Evolutionary conservation across 1,139 yeast species (phyloP), one percentile per base, ranked within the genome.

Genomic region (Kazachstania sp.): DNA sequence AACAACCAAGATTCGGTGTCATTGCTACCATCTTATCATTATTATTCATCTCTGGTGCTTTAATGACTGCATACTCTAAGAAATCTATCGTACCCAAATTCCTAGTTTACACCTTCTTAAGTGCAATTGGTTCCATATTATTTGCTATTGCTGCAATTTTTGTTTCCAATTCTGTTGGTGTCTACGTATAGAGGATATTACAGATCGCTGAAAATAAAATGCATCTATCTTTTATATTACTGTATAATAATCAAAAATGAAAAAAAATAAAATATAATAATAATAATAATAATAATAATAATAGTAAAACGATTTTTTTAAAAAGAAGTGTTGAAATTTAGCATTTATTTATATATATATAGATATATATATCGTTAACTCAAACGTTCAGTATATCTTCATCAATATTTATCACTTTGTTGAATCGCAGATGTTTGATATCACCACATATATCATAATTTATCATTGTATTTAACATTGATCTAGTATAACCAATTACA

Each of bases 131-230:
- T 6, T 56, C 65, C 39, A 23, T 59, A 13, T 55, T 63, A 45
- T 45, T 53, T 38, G 65, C 63, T 11, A 37, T 60, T 19, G 59
- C 60, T 31, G 47, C 58, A 18, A 58, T 63, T 5, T 60, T 61
- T 43, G 39, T 58, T 31, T 52, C 64, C 29, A 54, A 63, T 43
- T 60, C 66, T 1, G 56, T 62, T 37, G 67, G 66, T 15, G 66
- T 63, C 2, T 63, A 63, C 41, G 59, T 60, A 28, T 62, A 43
- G 28, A 32, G 13, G 9, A 28, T 35, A 16, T 13, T 9, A 40
- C 15, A 12, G 23, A 7, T 35, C 9, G 19, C 13, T 26, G 15
- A 20, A n/a, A 35, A 13, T 12, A 8, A 31, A n/a, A 40, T 19
- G 13, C 8, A n/a, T 41, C 18, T 31, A n/a, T 20, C 16, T 4